Conservation (phyloP, 2,329 filamentous ascomycete species). For the Aspergillus fischeri region DNA sequence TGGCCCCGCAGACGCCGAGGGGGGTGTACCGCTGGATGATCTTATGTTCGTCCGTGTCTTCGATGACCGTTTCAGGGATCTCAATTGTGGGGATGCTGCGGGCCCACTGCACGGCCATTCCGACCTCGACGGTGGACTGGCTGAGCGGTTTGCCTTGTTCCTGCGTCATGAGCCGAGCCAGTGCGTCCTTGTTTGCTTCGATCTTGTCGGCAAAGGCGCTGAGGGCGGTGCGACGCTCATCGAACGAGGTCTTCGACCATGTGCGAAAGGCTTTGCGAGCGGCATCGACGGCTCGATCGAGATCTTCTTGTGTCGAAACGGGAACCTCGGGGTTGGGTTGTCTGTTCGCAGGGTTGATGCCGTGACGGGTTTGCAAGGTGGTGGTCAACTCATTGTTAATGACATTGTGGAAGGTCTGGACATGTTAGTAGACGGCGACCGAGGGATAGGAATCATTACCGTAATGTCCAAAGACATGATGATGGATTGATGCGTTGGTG, state of each 20-base stretch:
- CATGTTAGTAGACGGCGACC: not conserved
- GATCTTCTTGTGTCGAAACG: constrained; percentile 45
- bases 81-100: constrained; percentile 23
- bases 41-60: constrained; percentile 42
- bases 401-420: constrained; percentile 48
- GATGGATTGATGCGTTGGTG: not conserved
- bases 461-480: not conserved
- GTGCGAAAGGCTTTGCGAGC: constrained; percentile 46
- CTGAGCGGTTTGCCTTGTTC: constrained; percentile 41
- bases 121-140: constrained; percentile 25
- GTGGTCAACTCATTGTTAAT: constrained; percentile 48
- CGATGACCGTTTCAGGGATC: constrained; percentile 46
- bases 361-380: constrained; percentile 44
- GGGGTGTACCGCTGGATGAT: constrained; percentile 36
- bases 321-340: constrained; percentile 50
- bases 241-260: constrained; percentile 41
- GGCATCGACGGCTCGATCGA: constrained; percentile 49
- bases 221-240: constrained; percentile 31
- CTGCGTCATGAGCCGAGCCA: constrained; percentile 37
- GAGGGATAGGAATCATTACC: not conserved
- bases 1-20: constrained; percentile 46
- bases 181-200: constrained; percentile 32
- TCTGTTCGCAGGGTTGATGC: constrained; percentile 50
- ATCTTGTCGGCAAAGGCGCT: constrained; percentile 31
- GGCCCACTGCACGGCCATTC: constrained; percentile 20